Evolutionary conservation across 1,284 basidiomycete genomes (phyloP).

Genomic region (Ceratorhiza oryzae-sativae): DNA sequence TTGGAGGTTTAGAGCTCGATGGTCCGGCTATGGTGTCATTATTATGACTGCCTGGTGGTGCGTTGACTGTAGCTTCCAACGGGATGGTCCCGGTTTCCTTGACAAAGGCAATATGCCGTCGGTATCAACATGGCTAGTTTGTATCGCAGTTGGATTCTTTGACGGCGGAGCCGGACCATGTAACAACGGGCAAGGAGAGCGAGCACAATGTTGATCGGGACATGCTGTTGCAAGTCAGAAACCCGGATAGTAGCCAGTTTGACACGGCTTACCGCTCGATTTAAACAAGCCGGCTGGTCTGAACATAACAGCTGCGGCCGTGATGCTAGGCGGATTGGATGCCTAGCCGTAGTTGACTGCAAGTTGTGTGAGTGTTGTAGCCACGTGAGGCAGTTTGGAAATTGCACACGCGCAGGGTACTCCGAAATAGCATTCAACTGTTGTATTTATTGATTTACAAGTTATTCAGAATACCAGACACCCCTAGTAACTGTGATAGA

Average conservation of each 20-base stretch:
- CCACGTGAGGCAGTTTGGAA: neutral
- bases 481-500: no score
- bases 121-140: neutral
- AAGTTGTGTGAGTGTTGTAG: neutral
- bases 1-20: neutral
- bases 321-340: neutral
- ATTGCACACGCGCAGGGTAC: neutral
- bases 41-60: neutral
- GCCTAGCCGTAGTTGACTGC: neutral
- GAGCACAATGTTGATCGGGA: constrained; percentile 25
- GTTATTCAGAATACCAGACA: neutral
- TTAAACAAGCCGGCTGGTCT: constrained; percentile 30
- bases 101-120: constrained; percentile 20
- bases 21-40: constrained; percentile 12
- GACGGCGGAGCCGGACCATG: constrained; percentile 1
- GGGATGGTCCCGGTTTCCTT: constrained; percentile 15
- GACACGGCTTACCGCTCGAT: constrained; percentile 1
- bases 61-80: neutral
- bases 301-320: constrained; percentile 17
- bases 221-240: constrained; percentile 9
- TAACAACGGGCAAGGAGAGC: constrained; percentile 23
- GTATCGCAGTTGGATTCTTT: neutral
- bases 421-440: neutral
- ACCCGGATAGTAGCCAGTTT: neutral
- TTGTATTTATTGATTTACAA: neutral